Evolutionary conservation across 1,284 basidiomycete species (phyloP).

Genomic region (Boletus chippewaensis): DNA sequence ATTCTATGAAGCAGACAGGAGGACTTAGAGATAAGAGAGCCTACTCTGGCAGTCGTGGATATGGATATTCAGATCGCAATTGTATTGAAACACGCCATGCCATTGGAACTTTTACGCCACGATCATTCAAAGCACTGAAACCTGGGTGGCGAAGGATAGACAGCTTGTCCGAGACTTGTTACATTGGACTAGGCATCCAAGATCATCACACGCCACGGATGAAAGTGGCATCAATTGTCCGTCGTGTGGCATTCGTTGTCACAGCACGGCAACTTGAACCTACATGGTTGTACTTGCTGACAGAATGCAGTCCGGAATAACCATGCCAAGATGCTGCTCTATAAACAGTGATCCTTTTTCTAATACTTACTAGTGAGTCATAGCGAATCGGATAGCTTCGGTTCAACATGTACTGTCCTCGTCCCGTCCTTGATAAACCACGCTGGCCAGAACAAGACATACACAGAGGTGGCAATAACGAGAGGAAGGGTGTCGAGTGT

Average conservation of each 20-base stretch:
- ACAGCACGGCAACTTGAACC: background rate
- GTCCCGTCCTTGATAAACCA: constrained; percentile 38
- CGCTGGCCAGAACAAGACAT: constrained; percentile 56
- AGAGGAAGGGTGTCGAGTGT: constrained; percentile 61
- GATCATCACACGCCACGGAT: no score
- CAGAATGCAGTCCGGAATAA: background rate
- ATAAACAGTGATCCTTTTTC: background rate
- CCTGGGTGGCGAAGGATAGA: no score
- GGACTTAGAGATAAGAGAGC: no score
- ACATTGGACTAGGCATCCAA: no score
- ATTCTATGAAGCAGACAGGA: no score
- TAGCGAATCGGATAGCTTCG: background rate
- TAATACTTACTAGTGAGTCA: background rate
- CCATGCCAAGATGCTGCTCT: background rate
- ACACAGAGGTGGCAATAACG: constrained; percentile 51
- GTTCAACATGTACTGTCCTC: background rate
- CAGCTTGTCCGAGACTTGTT: no score
- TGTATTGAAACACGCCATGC: no score
- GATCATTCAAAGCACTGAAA: no score
- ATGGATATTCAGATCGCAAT: no score
- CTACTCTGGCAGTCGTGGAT: no score
- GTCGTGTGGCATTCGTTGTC: background rate
- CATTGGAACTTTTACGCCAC: no score
- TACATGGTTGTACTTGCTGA: background rate
- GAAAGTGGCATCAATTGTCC: background rate